Base-by-base conservation (phyloP, 257 asterid genomes). In the Penstemon davidsonii region DNA sequence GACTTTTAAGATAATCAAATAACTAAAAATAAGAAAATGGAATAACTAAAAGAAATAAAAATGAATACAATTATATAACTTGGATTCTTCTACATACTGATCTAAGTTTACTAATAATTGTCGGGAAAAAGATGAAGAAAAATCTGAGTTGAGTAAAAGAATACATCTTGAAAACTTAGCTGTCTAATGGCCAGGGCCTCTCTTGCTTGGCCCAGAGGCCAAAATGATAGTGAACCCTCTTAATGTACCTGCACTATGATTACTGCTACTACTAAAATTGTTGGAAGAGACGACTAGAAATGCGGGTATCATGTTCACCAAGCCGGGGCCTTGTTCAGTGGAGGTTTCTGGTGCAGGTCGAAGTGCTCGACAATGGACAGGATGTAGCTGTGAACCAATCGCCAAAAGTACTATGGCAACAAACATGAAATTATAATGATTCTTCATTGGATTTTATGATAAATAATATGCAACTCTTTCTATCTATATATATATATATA, bases 181-280 rank as follows among this genome's bases (percentile, higher is more conserved):
- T 1, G 12, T 2, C 64, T 67, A 86, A 71, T 88, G 95, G 44
- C 96, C 95, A n/a, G 90, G 90, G 40, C 96, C 96, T 81, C 79
- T 83, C 63, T 36, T 68, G 81, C 96, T 87, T 7, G 96, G 96
- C 19, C 96, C 95, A 8, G 96, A 87, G 54, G 85, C 84, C 80
- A 89, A 58, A 64, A 64, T 72, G 64, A 73, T 75, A 7, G 64
- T 69, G 72, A 79, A 72, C 44, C 85, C 79, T 66, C 80, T n/a
- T 9, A 65, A 60, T 3, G 83, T 50, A 37, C 53, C 64, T 3
- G 83, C 49, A 37, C 49, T 64, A 4, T 62, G 70, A n/a, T 8
- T 4, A 8, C 1, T 40, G 8, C 60, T 11, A 44, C 13, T 68
- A 4, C 62, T 62, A 0, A 52, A 62, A 59, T 69, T 56, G 37